A percentile compares a stretch with the other conserved stretches of the same genome.
Conservation (phyloP, 192 early-diverging fungal species). For the Dimargaris cristalligena region DNA sequence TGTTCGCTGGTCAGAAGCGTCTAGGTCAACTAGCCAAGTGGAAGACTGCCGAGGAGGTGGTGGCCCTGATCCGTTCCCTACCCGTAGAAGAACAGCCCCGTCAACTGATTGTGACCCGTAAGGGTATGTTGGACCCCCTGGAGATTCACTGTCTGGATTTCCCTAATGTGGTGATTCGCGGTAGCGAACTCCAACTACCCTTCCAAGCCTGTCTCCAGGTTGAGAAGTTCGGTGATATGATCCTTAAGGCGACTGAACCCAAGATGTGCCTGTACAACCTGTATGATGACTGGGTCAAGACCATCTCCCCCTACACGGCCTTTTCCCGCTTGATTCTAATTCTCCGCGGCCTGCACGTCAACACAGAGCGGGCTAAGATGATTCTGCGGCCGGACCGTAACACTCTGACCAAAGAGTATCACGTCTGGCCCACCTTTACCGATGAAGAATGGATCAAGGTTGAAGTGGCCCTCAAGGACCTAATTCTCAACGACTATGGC, state of each 20-base stretch:
- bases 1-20: slow-evolving; percentile 99
- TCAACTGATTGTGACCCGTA: slow-evolving; percentile 97
- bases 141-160: slow-evolving; percentile 84
- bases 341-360: slow-evolving; percentile 90
- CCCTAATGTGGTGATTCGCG: slow-evolving; percentile 98
- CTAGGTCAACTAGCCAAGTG: slow-evolving; percentile 98
- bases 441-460: slow-evolving; percentile 97
- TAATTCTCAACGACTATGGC: slow-evolving; percentile 96
- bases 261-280: slow-evolving; percentile 82
- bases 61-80: slow-evolving; percentile 92
- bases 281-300: slow-evolving; percentile 95
- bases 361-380: slow-evolving; percentile 95
- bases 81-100: slow-evolving; percentile 99
- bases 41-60: slow-evolving; percentile 99
- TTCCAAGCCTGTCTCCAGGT: slow-evolving; percentile 96
- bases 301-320: slow-evolving; percentile 90
- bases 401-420: slow-evolving; percentile 84
- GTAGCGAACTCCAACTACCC: slow-evolving; percentile 90
- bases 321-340: slow-evolving; percentile 95
- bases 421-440: slow-evolving; percentile 92
- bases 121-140: slow-evolving; percentile 98
- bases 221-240: slow-evolving; percentile 97
- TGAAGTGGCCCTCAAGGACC: slow-evolving; percentile 85
- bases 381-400: slow-evolving; percentile 87
- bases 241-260: slow-evolving; percentile 94